phyloP scores from a whole-genome alignment of 1,139 yeast genomes.

The Yamadazyma dushanensis region DNA sequence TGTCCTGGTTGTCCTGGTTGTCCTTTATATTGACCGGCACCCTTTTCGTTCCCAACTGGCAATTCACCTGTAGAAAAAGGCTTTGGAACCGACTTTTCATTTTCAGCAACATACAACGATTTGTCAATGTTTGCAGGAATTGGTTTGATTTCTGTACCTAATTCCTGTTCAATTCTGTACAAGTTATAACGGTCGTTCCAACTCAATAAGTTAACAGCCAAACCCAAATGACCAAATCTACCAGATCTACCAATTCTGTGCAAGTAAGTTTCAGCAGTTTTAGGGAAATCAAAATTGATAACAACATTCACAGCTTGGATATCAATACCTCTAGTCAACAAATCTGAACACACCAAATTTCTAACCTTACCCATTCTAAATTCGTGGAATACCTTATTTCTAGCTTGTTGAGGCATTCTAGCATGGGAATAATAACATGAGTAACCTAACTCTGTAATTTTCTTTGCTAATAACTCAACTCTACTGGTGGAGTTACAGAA shows the following conservation, averaged over 20 bases:
- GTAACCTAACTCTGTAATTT: constrained; percentile 93
- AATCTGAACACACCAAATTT: constrained; percentile 94
- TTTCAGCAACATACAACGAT: constrained; percentile 83
- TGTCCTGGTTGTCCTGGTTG: constrained; percentile 40
- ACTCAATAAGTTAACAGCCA: constrained; percentile 93
- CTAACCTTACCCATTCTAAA: constrained; percentile 98
- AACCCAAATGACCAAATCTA: constrained; percentile 96
- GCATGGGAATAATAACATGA: constrained; percentile 98
- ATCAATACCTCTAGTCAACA: constrained; percentile 97
- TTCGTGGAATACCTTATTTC: constrained; percentile 98
- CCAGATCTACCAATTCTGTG: constrained; percentile 99
- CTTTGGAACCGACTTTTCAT: constrained; percentile 74
- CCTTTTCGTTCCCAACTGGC: constrained; percentile 53
- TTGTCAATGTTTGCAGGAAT: constrained; percentile 90
- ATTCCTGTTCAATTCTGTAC: constrained; percentile 94
- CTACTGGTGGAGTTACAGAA: constrained; percentile 96
- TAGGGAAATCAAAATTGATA: constrained; percentile 96
- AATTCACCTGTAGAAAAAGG: constrained; percentile 78
- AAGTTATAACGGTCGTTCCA: constrained; percentile 95
- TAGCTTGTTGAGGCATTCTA: constrained; percentile 94
- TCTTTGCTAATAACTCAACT: constrained; percentile 92
- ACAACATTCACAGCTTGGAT: constrained; percentile 98
- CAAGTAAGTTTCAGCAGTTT: constrained; percentile 93
- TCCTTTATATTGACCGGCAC: constrained; percentile 47
- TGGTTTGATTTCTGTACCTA: constrained; percentile 96